These are phyloP conservation scores for Nematocida ausubeli DNA, from an alignment of 371 early-diverging fungal species.

Conservation along the genomic window DNA sequence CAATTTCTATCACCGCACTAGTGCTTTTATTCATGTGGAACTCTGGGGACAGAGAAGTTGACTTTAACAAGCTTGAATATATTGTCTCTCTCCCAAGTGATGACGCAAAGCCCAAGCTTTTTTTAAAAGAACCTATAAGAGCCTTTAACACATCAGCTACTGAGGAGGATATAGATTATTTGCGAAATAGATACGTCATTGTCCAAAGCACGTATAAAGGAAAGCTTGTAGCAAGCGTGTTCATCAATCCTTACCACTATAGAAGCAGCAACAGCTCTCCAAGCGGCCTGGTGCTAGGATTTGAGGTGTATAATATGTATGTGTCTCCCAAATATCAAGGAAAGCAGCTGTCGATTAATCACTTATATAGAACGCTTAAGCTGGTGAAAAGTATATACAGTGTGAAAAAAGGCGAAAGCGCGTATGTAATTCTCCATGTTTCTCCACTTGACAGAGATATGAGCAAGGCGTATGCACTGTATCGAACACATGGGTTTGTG, in stretches of 20 bases:
- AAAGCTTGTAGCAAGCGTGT: slow-evolving; percentile 26
- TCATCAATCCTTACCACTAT: slow-evolving; percentile 31
- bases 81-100: slow-evolving; percentile 38
- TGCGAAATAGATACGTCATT: slow-evolving; percentile 27
- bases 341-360: slow-evolving; percentile 4
- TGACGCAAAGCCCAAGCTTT: background rate
- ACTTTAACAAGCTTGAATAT: slow-evolving; percentile 32
- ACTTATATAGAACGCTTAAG: slow-evolving; percentile 30
- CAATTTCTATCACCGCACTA: background rate
- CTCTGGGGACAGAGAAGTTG: background rate
- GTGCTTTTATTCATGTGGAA: background rate
- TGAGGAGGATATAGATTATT: background rate
- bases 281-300: background rate
- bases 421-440: slow-evolving; percentile 25
- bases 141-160: background rate
- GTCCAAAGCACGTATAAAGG: slow-evolving; percentile 1
- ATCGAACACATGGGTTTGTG: slow-evolving; percentile 40
- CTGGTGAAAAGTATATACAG: slow-evolving; percentile 16
- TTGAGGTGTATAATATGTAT: slow-evolving; percentile 50
- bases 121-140: slow-evolving; percentile 5
- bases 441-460: slow-evolving; percentile 39
- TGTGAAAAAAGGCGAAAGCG: background rate
- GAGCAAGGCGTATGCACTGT: slow-evolving; percentile 38
- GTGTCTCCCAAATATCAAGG: slow-evolving; percentile 27
- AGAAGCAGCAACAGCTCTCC: background rate